A percentile compares a stretch with the other conserved stretches of the same genome.
Evolutionary conservation across 2,329 filamentous ascomycete species (phyloP).

Genomic region (Microcera coccophila): DNA sequence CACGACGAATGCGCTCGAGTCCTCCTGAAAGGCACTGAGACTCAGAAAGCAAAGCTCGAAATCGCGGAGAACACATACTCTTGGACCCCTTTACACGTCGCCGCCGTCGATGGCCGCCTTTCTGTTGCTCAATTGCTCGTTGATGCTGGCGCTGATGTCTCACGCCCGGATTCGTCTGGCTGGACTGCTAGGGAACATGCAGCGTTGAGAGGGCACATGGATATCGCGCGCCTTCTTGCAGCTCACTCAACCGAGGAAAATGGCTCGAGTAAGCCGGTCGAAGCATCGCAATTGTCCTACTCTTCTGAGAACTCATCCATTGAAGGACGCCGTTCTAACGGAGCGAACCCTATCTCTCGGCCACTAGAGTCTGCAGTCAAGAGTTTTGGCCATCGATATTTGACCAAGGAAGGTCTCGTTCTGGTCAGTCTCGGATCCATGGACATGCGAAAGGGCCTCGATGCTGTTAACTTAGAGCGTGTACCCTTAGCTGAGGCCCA

Average conservation of each 20-base stretch:
- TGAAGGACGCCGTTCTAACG: conserved; percentile 55
- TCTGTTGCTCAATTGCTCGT: conserved; percentile 73
- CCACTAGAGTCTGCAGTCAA: conserved; percentile 79
- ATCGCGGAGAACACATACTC: conserved; percentile 77
- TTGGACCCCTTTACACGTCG: conserved; percentile 94
- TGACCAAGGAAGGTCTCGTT: conserved; percentile 83
- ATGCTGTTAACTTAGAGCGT: conserved; percentile 80
- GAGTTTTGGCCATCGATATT: conserved; percentile 91
- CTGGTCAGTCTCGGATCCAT: conserved; percentile 91
- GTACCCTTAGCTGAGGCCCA: conserved; percentile 87
- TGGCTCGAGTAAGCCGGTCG: conserved; percentile 15
- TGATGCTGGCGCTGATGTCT: conserved; percentile 70
- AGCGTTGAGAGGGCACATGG: conserved; percentile 80
- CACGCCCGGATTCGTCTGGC: conserved; percentile 75
- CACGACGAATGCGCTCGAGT: conserved; percentile 76
- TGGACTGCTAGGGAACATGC: conserved; percentile 96
- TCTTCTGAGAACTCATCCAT: conserved; percentile 57
- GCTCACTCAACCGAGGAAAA: conserved; percentile 41
- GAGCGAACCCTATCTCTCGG: conserved; percentile 44
- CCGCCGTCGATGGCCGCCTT: conserved; percentile 82
- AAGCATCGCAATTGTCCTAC: conserved; percentile 18
- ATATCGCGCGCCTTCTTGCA: conserved; percentile 68
- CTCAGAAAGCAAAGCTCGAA: conserved; percentile 72
- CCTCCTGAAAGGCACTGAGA: conserved; percentile 64
- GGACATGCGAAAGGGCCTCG: conserved; percentile 79